Percentiles rank a stretch among this genome's conserved stretches.
phyloP scores from a whole-genome alignment of 768 basidiomycete species.

The Tylopilus cervinicoccineus region DNA sequence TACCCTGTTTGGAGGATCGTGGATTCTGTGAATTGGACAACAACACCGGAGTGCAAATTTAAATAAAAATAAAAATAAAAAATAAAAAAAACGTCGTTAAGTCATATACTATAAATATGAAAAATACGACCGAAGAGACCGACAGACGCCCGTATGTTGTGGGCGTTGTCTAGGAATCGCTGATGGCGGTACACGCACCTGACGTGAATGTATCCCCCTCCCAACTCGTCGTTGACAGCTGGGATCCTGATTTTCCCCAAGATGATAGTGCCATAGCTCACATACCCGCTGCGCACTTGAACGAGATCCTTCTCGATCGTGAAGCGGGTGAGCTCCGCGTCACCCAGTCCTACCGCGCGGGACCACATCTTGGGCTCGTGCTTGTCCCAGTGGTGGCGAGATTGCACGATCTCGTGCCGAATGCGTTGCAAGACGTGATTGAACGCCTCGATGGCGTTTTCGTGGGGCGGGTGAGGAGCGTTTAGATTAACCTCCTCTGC shows the following conservation, averaged over 20 bases:
- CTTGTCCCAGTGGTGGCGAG: constrained; percentile 66
- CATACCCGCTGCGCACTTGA: constrained; percentile 48
- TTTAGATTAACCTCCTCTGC: constrained; percentile 55
- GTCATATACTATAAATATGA: constrained; percentile 8
- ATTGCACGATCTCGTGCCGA: constrained; percentile 62
- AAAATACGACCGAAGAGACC: constrained; percentile 2
- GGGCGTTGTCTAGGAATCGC: constrained; percentile 1
- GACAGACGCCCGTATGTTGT: constrained; percentile 8
- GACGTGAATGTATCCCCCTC: constrained; percentile 67
- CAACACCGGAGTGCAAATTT: neutral
- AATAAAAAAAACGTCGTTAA: constrained; percentile 8
- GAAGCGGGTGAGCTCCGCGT: constrained; percentile 51
- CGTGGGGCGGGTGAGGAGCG: constrained; percentile 53
- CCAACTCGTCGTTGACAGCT: constrained; percentile 54
- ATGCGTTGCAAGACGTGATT: constrained; percentile 48
- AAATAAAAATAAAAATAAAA: neutral
- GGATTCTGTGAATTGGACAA: constrained; percentile 46
- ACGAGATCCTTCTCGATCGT: constrained; percentile 43
- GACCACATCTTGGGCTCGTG: constrained; percentile 63
- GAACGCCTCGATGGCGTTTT: constrained; percentile 66
- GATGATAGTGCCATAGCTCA: constrained; percentile 68
- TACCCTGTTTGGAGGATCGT: constrained; percentile 72
- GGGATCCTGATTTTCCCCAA: constrained; percentile 75
- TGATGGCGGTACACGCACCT: constrained; percentile 41
- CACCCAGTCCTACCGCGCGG: constrained; percentile 48